These are phyloP conservation scores for Brettanomyces sp. DNA, from an alignment of 805 yeast species.

Conservation along the genomic window DNA sequence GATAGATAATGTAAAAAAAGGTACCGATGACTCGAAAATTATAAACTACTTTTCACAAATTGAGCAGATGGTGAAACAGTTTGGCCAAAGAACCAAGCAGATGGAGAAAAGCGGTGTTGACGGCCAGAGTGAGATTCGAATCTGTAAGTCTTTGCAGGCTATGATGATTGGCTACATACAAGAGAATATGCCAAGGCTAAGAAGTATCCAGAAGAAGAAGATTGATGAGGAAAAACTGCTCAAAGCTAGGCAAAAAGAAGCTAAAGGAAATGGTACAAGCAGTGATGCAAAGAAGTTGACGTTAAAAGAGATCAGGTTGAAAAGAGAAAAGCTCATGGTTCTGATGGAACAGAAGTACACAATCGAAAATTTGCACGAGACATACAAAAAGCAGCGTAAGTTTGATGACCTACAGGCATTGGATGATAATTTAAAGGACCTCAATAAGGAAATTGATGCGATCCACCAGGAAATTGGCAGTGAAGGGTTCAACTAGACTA, in stretches of 20 bases:
- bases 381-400: conserved; percentile 54
- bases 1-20: conserved; percentile 22
- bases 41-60: conserved; percentile 40
- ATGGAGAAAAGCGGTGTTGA: neutral
- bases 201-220: conserved; percentile 39
- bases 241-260: neutral
- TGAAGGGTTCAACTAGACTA: conserved; percentile 19
- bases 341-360: conserved; percentile 74
- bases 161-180: conserved; percentile 56
- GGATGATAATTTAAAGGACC: conserved; percentile 47
- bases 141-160: conserved; percentile 46
- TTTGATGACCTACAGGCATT: conserved; percentile 69
- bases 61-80: conserved; percentile 39
- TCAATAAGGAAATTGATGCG: conserved; percentile 37
- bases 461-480: conserved; percentile 50
- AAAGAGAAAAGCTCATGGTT: conserved; percentile 74
- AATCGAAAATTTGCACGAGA: conserved; percentile 54
- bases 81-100: conserved; percentile 21
- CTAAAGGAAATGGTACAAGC: neutral
- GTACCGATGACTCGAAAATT: conserved; percentile 33
- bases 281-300: conserved; percentile 23
- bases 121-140: conserved; percentile 31
- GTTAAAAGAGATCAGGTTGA: conserved; percentile 44
- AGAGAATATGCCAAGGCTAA: conserved; percentile 53
- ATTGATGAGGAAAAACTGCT: conserved; percentile 8